Evolutionary conservation across 208 protist genomes (phyloP), one percentile per base, ranked within the genome.

Genomic region (Porcisia hertigi): DNA sequence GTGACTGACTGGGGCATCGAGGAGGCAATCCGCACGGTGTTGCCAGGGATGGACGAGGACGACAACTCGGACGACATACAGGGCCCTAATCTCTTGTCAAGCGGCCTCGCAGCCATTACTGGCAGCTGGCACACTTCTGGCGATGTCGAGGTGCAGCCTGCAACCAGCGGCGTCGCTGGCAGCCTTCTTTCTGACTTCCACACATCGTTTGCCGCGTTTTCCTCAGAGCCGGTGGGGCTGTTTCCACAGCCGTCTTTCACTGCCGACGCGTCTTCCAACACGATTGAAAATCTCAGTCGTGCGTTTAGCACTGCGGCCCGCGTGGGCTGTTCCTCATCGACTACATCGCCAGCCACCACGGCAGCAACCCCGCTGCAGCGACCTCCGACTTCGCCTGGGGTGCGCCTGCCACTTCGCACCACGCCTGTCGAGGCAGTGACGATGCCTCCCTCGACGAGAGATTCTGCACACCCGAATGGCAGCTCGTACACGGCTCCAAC

Each of bases 21-120:
- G 77, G 77, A 71, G 71, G 77, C 71, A 3, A 81, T 81, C 58
- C 73, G 74, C 36, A 76, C 71, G 43, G 77, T 81, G 45, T 65
- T 81, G 70, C 77, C 77, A 18, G 77, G 77, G 49, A 81, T 81
- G 72, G 77, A 81, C 77, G 77, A 81, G 71, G 77, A 81, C 71
- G 77, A 81, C 18, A 81, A 77, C 58, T 69, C 65, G 25, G 77
- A 81, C 71, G 69, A 73, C 65, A 34, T 62, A 52, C 71, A 66
- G 36, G 72, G 71, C 7, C 77, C 65, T 4, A 76, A 81, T 49
- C 16, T 71, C 14, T 36, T 73, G 23, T 69, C 71, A 9, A 36
- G 55, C 55, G 47, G 66, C 58, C 23, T 60, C 7, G 45, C 77
- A n/a, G 77, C 71, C 41, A 76, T 81, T 65, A 66, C 71, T 1